phyloP scores from a whole-genome alignment of 495 filamentous ascomycete species.

The Talaromyces trachyspermus region DNA sequence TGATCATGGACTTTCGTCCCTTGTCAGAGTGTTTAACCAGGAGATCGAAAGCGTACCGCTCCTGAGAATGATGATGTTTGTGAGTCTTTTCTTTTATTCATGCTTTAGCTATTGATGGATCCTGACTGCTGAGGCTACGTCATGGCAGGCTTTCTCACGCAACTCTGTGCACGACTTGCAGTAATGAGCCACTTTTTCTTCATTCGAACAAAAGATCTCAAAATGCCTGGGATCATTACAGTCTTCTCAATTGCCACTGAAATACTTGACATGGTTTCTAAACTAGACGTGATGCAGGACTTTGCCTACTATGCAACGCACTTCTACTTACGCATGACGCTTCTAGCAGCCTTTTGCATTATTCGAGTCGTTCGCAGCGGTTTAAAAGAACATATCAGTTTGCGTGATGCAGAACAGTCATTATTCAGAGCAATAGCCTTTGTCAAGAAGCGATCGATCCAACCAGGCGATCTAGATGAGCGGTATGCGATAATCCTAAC shows the following conservation, averaged over 20 bases:
- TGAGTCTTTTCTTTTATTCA: constrained; percentile 2
- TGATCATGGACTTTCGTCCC: constrained; percentile 1
- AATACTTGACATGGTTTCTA: background rate
- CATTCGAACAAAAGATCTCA: constrained; percentile 1
- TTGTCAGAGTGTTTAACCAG: background rate
- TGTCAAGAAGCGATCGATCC: constrained; percentile 3
- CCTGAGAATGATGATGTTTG: constrained; percentile 1
- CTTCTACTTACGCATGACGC: constrained; percentile 1
- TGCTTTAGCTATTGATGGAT: background rate
- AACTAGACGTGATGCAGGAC: background rate
- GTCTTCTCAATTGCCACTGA: constrained; percentile 2
- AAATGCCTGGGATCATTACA: constrained; percentile 2
- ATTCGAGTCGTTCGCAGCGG: background rate
- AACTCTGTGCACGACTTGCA: background rate
- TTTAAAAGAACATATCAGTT: constrained; percentile 2
- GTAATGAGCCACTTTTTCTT: constrained; percentile 1
- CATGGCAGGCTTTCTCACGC: background rate
- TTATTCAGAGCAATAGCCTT: constrained; percentile 3
- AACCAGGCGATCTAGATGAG: background rate
- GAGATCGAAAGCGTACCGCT: constrained; percentile 2
- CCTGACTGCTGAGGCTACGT: background rate
- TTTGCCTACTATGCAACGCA: constrained; percentile 1
- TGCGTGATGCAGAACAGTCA: constrained; percentile 1
- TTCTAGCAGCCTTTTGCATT: constrained; percentile 2
- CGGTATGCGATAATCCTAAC: constrained; percentile 1